Evolutionary conservation across 1,139 yeast genomes (phyloP).

Genomic region (Chernovozyma aurita): DNA sequence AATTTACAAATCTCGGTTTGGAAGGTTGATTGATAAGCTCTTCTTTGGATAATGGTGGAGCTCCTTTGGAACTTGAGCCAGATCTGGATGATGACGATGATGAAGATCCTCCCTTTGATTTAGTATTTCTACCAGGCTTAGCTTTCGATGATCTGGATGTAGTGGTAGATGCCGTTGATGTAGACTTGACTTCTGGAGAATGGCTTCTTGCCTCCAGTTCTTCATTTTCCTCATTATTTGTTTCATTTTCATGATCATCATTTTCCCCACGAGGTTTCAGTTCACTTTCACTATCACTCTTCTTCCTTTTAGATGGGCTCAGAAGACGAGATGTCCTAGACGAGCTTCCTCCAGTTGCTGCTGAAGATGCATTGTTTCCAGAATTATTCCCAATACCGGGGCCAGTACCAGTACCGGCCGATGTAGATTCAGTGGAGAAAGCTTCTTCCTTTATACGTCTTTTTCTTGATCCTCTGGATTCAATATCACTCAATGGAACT

Average conservation of each 20-base stretch:
- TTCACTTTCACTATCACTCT: constrained; percentile 11
- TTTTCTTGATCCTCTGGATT: constrained; percentile 3
- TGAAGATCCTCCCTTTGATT: constrained; percentile 2
- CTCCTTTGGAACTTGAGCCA: not conserved
- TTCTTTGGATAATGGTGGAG: constrained; percentile 22
- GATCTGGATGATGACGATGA: constrained; percentile 3
- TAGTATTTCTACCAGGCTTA: constrained; percentile 4
- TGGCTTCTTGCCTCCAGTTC: constrained; percentile 13
- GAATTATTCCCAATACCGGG: not conserved
- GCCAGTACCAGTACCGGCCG: not conserved
- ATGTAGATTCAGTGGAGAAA: not conserved
- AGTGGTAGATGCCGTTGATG: constrained; percentile 1
- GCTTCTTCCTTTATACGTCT: not conserved
- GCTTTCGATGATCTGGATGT: not conserved
- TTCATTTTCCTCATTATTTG: constrained; percentile 12
- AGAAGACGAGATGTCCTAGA: not conserved
- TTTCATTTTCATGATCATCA: constrained; percentile 13
- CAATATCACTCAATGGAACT: constrained; percentile 7
- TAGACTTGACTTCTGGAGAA: constrained; percentile 2
- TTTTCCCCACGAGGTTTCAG: constrained; percentile 1
- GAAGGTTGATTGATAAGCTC: constrained; percentile 60
- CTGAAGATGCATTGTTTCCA: not conserved
- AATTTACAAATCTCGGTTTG: constrained; percentile 78
- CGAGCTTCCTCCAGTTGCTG: not conserved
- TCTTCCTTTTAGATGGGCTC: not conserved